Conservation (phyloP, 768 basidiomycete genomes). For the Collybia sordida region DNA sequence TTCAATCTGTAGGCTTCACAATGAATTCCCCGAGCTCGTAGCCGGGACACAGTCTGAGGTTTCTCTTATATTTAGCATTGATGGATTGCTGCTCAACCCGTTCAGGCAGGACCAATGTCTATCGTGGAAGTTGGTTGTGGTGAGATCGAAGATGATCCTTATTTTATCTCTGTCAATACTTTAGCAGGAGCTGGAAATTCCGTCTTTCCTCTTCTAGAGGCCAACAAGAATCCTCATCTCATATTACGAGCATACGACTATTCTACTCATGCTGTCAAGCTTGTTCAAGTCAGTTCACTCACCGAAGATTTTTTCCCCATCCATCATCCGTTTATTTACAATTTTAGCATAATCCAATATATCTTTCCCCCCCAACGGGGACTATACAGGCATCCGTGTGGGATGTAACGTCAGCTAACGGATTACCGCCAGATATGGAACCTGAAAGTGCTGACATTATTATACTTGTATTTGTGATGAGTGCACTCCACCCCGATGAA, state of each 20-base stretch:
- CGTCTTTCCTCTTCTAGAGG: constrained; percentile 82
- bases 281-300: constrained; percentile 68
- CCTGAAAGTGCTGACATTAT: constrained; percentile 81
- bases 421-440: constrained; percentile 61
- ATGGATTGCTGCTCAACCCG: constrained; percentile 11
- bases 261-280: constrained; percentile 81
- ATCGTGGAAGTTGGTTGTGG: constrained; percentile 94
- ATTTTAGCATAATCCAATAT: constrained; percentile 68
- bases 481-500: constrained; percentile 90
- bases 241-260: constrained; percentile 86
- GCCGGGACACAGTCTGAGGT: constrained; percentile 68
- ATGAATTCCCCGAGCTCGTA: constrained; percentile 92
- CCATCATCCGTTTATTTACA: constrained; percentile 4
- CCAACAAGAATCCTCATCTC: constrained; percentile 80
- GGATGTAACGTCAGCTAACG: constrained; percentile 74
- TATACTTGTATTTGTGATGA: constrained; percentile 92
- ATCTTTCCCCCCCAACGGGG: constrained; percentile 64
- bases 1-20: constrained; percentile 62
- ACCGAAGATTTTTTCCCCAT: not conserved
- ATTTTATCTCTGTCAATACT: not conserved
- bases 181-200: constrained; percentile 88
- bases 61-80: not conserved
- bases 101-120: constrained; percentile 71
- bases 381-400: constrained; percentile 80
- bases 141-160: constrained; percentile 28